A percentile compares a stretch with the other conserved stretches of the same genome.
phyloP scores from a whole-genome alignment of 2,329 filamentous ascomycete species.

The Beauveria australis region DNA sequence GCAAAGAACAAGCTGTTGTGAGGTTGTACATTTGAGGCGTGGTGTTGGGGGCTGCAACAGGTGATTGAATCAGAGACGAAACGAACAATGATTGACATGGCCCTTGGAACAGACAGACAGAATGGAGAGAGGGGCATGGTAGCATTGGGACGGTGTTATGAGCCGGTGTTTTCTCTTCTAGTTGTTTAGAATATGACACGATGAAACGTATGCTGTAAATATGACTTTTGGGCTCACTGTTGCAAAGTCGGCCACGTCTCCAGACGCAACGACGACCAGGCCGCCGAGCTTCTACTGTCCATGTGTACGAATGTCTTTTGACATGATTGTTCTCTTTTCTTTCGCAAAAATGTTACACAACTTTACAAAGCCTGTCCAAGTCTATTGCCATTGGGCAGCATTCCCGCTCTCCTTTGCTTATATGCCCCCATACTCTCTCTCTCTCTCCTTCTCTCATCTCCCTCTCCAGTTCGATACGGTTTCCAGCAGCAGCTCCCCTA shows the following conservation, averaged over 20 bases:
- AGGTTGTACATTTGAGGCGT: constrained; percentile 6
- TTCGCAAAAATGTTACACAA: constrained; percentile 1
- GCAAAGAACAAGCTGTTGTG: constrained; percentile 12
- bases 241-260: background rate
- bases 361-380: constrained; percentile 1
- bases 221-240: background rate
- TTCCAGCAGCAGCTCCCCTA: constrained; percentile 27
- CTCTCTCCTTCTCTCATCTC: background rate
- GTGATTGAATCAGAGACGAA: background rate
- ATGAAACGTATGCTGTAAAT: constrained; percentile 1
- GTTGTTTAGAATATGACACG: background rate
- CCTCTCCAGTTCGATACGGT: too few relatives aligned
- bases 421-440: background rate
- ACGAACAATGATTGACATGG: background rate
- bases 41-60: background rate
- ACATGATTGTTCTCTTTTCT: background rate
- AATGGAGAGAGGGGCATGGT: background rate
- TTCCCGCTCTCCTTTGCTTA: background rate
- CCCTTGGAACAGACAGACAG: background rate
- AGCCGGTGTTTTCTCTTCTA: background rate
- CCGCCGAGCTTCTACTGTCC: background rate
- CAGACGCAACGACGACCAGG: background rate
- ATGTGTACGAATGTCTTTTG: background rate
- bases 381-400: background rate
- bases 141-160: constrained; percentile 8